These are phyloP conservation scores for Dryas alaskensis DNA, from an alignment of 306 rosid species.

Conservation along the genomic window DNA sequence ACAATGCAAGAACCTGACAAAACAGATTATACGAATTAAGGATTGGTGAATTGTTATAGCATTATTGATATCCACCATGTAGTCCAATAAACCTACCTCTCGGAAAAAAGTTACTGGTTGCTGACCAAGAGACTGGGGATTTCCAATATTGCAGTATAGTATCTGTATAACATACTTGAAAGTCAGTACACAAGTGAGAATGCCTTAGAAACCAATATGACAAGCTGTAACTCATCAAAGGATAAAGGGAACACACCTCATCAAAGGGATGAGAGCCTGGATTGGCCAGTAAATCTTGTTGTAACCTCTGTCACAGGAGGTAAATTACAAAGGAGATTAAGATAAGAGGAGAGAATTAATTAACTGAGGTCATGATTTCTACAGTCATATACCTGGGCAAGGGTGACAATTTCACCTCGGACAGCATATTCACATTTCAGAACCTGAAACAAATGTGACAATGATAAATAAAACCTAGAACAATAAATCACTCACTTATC, in stretches of 20 bases:
- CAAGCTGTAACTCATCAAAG: slow-evolving; percentile 1
- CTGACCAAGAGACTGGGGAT: slow-evolving; percentile 96
- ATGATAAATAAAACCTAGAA: not conserved
- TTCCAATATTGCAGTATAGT: slow-evolving; percentile 91
- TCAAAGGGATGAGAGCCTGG: slow-evolving; percentile 82
- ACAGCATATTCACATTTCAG: slow-evolving; percentile 92
- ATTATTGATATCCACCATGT: slow-evolving; percentile 15
- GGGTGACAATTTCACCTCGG: slow-evolving; percentile 85
- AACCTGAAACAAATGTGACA: slow-evolving; percentile 47
- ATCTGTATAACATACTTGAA: slow-evolving; percentile 44
- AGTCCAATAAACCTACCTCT: slow-evolving; percentile 61
- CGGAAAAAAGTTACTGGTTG: slow-evolving; percentile 78
- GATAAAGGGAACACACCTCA: slow-evolving; percentile 51
- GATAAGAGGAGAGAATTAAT: not conserved
- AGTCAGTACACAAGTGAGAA: slow-evolving; percentile 11
- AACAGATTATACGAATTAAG: slow-evolving; percentile 1
- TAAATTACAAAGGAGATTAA: slow-evolving; percentile 14
- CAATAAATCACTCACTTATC: not conserved
- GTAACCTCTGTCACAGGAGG: slow-evolving; percentile 57
- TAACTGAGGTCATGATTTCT: not conserved
- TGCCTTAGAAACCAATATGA: slow-evolving; percentile 3
- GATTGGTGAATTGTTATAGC: slow-evolving; percentile 14
- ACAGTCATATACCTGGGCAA: slow-evolving; percentile 73
- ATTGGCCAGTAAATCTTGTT: slow-evolving; percentile 58
- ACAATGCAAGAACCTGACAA: slow-evolving; percentile 74